Evolutionary conservation across 768 basidiomycete genomes (phyloP).

Genomic region (Boletellus emodensis): DNA sequence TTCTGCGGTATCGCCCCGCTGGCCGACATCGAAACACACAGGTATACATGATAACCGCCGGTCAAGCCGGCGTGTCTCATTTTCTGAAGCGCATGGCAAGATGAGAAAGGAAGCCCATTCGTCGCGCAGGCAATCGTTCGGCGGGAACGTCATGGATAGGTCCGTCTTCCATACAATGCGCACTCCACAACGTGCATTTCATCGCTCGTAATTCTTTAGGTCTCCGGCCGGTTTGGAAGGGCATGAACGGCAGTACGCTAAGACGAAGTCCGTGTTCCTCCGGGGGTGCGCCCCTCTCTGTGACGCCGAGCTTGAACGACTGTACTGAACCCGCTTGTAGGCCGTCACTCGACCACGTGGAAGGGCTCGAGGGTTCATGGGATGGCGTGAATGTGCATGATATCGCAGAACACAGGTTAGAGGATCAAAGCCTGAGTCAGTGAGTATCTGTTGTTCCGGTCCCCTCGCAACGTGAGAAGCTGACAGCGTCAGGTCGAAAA

Average conservation of each 20-base stretch:
- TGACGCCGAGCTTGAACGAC: background rate
- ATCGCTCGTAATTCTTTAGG: too few species aligned
- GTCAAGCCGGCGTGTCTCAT: background rate
- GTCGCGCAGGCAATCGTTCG: background rate
- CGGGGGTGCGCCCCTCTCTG: slow-evolving; percentile 1
- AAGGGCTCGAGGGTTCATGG: background rate
- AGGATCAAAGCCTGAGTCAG: slow-evolving; percentile 5
- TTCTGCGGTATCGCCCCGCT: background rate
- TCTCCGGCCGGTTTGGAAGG: background rate
- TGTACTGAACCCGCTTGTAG: background rate
- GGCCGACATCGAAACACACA: background rate
- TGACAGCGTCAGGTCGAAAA: background rate
- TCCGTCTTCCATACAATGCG: background rate
- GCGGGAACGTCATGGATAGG: background rate
- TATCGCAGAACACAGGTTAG: slow-evolving; percentile 1
- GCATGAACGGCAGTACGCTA: background rate
- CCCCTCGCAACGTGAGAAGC: too few species aligned
- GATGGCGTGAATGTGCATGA: slow-evolving; percentile 1
- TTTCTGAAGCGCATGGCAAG: background rate
- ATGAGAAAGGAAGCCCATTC: background rate
- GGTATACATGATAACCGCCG: background rate
- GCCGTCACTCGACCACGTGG: slow-evolving; percentile 4
- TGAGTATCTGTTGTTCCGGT: background rate
- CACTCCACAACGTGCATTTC: too few species aligned
- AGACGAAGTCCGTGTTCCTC: background rate